phyloP scores from a whole-genome alignment of 2,329 filamentous ascomycete species.

The Penicillium janthinellum region DNA sequence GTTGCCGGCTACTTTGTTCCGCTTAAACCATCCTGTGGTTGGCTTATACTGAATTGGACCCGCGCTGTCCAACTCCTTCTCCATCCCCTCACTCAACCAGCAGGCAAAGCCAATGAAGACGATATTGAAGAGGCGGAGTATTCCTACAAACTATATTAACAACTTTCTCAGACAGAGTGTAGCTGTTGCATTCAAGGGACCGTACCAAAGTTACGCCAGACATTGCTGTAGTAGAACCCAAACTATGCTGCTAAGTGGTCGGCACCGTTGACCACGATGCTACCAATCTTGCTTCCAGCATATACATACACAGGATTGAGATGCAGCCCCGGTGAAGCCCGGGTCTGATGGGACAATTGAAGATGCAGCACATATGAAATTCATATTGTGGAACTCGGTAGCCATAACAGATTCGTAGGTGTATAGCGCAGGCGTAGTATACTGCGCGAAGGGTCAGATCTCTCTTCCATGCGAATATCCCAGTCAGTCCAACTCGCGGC shows the following conservation, averaged over 20 bases:
- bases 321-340: conserved; percentile 51
- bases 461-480: not conserved
- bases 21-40: conserved; percentile 43
- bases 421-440: conserved; percentile 53
- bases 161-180: not conserved
- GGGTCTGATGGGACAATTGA: conserved; percentile 61
- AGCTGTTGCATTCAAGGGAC: too few species aligned
- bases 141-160: conserved; percentile 39
- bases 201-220: conserved; percentile 67
- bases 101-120: conserved; percentile 70
- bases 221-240: conserved; percentile 53
- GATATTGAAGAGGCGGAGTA: conserved; percentile 70
- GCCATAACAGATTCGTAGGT: conserved; percentile 65
- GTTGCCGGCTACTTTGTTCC: conserved; percentile 9
- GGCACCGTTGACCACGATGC: conserved; percentile 53
- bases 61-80: conserved; percentile 60
- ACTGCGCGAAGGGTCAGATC: conserved; percentile 34
- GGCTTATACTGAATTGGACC: conserved; percentile 68
- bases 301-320: conserved; percentile 60
- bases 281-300: conserved; percentile 55
- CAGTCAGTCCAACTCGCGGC: conserved; percentile 25
- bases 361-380: conserved; percentile 57
- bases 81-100: conserved; percentile 65
- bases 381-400: conserved; percentile 60
- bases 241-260: conserved; percentile 57